Evolutionary conservation across 139 green algal genomes (phyloP).

Genomic region (Chlorella sp.): DNA sequence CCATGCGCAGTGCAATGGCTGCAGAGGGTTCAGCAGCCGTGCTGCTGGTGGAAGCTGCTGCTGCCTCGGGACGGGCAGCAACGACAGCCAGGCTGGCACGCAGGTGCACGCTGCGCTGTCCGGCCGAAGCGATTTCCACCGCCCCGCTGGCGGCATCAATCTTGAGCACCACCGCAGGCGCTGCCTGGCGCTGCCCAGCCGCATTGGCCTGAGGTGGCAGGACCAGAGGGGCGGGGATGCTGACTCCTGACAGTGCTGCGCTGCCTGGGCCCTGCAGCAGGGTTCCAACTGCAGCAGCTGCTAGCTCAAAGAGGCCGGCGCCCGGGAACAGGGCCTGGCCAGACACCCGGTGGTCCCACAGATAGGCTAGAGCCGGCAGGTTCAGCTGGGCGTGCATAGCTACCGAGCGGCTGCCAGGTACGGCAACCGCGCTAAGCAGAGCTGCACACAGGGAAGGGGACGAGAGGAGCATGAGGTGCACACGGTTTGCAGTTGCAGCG

Average conservation of each 20-base stretch:
- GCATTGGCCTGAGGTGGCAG: neutral
- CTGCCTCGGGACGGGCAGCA: too few species aligned
- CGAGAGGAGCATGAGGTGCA: too few species aligned
- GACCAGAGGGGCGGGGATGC: conserved; percentile 37
- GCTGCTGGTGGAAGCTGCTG: conserved; percentile 48
- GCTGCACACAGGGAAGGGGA: neutral
- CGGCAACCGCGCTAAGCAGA: neutral
- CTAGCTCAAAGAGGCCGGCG: conserved; percentile 73
- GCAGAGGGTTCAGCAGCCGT: conserved; percentile 80
- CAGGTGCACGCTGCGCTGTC: conserved; percentile 27
- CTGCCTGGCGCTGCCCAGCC: neutral
- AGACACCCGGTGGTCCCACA: conserved; percentile 77
- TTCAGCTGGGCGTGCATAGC: conserved; percentile 28
- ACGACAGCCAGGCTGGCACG: neutral
- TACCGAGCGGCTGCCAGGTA: conserved; percentile 4
- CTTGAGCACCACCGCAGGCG: neutral
- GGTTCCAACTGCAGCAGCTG: conserved; percentile 43
- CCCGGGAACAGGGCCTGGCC: conserved; percentile 68
- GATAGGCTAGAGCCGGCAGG: conserved; percentile 50
- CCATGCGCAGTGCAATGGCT: conserved; percentile 56
- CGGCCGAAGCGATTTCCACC: neutral
- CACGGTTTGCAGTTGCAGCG: neutral
- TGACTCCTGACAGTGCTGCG: neutral
- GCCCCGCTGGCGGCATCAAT: conserved; percentile 12
- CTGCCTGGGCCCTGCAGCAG: neutral